A percentile compares a stretch with the other conserved stretches of the same genome.
Conservation (phyloP, 768 basidiomycete species). For the Russula sp. region DNA sequence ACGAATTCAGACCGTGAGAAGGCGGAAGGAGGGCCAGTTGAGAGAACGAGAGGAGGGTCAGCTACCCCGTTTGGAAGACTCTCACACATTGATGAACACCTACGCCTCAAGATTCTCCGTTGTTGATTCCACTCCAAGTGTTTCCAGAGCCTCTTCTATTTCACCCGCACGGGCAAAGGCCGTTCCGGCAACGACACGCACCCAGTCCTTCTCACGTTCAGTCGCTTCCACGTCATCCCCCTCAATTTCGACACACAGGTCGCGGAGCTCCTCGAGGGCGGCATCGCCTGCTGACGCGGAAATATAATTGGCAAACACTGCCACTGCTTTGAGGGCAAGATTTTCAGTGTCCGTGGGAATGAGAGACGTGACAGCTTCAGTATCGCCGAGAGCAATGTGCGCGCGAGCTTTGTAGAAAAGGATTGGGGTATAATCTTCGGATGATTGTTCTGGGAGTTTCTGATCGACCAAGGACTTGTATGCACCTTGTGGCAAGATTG, state of each 20-base stretch:
- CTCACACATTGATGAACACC: slow-evolving; percentile 29
- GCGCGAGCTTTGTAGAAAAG: slow-evolving; percentile 77
- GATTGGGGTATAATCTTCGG: slow-evolving; percentile 55
- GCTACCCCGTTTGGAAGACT: slow-evolving; percentile 9
- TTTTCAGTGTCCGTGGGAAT: slow-evolving; percentile 53
- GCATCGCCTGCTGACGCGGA: slow-evolving; percentile 36
- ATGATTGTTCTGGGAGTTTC: slow-evolving; percentile 50
- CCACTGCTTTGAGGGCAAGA: slow-evolving; percentile 60
- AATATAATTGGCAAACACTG: slow-evolving; percentile 67
- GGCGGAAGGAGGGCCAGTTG: neutral
- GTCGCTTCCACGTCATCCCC: slow-evolving; percentile 62
- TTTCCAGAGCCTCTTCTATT: slow-evolving; percentile 88
- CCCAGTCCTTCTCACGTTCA: slow-evolving; percentile 64
- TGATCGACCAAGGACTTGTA: slow-evolving; percentile 54
- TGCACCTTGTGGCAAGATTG: slow-evolving; percentile 39
- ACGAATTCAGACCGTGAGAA: slow-evolving; percentile 8
- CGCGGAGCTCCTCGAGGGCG: slow-evolving; percentile 73
- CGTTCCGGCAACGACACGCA: slow-evolving; percentile 77
- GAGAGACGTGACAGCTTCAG: slow-evolving; percentile 48
- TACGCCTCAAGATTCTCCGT: slow-evolving; percentile 84
- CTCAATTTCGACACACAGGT: slow-evolving; percentile 81
- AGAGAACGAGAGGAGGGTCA: neutral
- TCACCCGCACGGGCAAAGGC: slow-evolving; percentile 81
- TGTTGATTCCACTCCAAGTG: slow-evolving; percentile 58
- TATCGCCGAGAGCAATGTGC: slow-evolving; percentile 59